Base-by-base conservation (phyloP, 805 yeast genomes). In the Metschnikowia gelsemii region DNA sequence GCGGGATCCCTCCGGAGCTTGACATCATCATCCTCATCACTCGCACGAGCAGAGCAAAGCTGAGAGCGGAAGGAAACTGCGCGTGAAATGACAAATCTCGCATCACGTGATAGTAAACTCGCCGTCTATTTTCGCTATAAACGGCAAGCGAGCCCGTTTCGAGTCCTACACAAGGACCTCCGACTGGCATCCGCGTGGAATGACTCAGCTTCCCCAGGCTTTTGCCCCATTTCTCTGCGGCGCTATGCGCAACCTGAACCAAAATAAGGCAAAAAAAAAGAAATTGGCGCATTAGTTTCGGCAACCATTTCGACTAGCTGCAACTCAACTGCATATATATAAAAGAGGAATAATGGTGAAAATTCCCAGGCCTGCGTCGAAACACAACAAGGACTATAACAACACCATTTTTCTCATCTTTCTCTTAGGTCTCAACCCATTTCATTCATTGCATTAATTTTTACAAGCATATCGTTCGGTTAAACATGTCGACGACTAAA, bases 131-230 rank as follows among this genome's bases (percentile, higher is more conserved):
- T 2, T 25, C 2, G 32, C 33, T 28, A 18, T 22, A 29, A 22
- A 29, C 28, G 33, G 40, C 40, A 22, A 16, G 24, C 22, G 7
- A 14, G 11, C 8, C n/a, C 11, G 7, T 19, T 7, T 26, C 14
- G 23, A 28, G 11, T 16, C 14, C 17, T 2, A 17, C 35, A 11
- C 30, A 13, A 21, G 7, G 17, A 9, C 34, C 27, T 24, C 14
- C 42, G 21, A 13, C 42, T 18, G 40, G 42, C 42, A 27, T 38
- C 42, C 20, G 12, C 12, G 23, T 13, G 33, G 19, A 22, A 33
- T 39, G 42, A 39, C 38, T 39, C 42, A 39, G 38, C 33, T 7
- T 32, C 21, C 42, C 38, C 42, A 24, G 38, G 42, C 30, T 27
- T 39, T 39, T 21, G 33, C 42, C 42, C 37, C 21, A 28, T 8